Base-by-base conservation (phyloP, 352 stramenopile genomes). In the Phytophthora fragariaefolia region DNA sequence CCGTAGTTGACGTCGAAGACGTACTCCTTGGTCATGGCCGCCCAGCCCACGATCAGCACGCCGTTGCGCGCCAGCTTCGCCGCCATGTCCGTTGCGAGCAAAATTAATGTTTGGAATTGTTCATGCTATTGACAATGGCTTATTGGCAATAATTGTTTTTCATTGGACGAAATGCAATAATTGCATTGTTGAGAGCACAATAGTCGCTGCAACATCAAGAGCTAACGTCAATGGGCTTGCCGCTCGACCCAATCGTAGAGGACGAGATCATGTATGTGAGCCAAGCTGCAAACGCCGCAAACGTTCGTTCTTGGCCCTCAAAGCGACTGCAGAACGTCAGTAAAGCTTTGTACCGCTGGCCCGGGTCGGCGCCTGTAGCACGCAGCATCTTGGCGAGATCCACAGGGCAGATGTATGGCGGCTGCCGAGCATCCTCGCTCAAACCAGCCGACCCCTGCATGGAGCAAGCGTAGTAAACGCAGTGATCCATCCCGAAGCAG, bases 1-100 rank as follows among this genome's bases (percentile, higher is more conserved):
- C 87, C 90, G 58, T 96, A 94, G 45, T 89, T 92, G 36, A 96
- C 58, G 50, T 96, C 87, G 58, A 85, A 83, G 24, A 85, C 66
- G 38, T 91, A 82, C 55, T 83, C 47, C 72, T 95, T 93, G 47
- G 82, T 66, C 53, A 80, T 77, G 61, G 66, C 79, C 42, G 87
- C 72, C 79, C 81, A 92, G 61, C 83, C 63, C 42, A 84, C 52
- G 34, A 92, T 63, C 20, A 94, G 80, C 66, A 87, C 76, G 22
- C 70, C 73, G 38, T 83, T 85, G 58, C 81, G 82, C 50, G 36
- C 60, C 20, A 86, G 48, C 36, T 22, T 73, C 2, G 53, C 32
- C 50, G 40, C 51, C 30, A 17, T 62, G 3, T 0, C 27, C 20
- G 26, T 52, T 17, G 34, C 13, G 34, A 49, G 34, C 1, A 23